These are phyloP conservation scores for Cyclotella sp. DNA, from an alignment of 108 stramenopile genomes.

Conservation along the genomic window DNA sequence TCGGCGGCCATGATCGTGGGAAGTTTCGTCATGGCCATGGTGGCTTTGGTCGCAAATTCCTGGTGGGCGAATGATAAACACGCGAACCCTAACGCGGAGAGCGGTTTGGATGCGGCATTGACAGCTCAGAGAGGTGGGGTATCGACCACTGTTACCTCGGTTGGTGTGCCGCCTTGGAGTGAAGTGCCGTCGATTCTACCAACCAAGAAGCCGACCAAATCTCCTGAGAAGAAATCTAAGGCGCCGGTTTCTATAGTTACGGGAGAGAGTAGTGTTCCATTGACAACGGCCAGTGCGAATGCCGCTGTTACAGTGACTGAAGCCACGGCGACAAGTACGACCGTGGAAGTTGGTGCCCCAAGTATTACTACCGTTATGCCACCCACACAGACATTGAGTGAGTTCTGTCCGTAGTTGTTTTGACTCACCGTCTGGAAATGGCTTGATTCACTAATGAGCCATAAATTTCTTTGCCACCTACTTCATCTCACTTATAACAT, in stretches of 20 bases:
- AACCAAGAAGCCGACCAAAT: neutral
- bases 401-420: neutral
- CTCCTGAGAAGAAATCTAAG: neutral
- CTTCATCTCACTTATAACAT: neutral
- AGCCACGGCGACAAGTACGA: neutral
- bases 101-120: neutral
- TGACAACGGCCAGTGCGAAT: neutral
- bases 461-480: neutral
- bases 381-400: neutral
- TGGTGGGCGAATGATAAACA: neutral
- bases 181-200: neutral
- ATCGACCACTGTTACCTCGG: neutral
- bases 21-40: conserved; percentile 21
- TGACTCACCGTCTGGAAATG: neutral
- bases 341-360: neutral
- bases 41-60: neutral
- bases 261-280: neutral
- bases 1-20: conserved; percentile 18
- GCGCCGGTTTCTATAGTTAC: neutral
- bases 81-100: neutral
- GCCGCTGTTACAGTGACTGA: neutral
- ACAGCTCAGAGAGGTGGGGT: neutral
- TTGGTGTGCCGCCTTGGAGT: neutral
- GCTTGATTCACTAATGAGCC: neutral
- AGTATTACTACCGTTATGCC: neutral